Base-by-base conservation (phyloP, 2,329 filamentous ascomycete species). In the Penicillium sp. region DNA sequence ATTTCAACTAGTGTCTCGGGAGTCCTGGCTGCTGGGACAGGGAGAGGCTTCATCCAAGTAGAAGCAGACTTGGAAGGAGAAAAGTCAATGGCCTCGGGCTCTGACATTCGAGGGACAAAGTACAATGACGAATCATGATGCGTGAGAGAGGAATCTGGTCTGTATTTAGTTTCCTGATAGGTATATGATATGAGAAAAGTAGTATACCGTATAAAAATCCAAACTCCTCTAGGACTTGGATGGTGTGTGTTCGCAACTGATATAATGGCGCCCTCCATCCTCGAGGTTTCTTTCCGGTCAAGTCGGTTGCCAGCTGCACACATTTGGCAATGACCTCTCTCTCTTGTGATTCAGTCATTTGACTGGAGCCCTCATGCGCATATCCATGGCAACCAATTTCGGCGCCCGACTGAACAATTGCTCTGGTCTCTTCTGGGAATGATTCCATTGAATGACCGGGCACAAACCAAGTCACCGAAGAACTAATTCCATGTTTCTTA, bases 291-390 rank as follows among this genome's bases (percentile, higher is more conserved):
- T 89, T 90, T 6, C 88, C 86, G 38, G 82, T 83, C 65, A 92
- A 88, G 0, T 87, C 84, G 0, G 84, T 89, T 33, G 91, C 80
- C 71, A 91, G 79, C 22, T 82, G 81, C 68, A 86, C 90, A 17
- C 87, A 90, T 72, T 89, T 89, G 65, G 88, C 85, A 6, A 93
- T 80, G 3, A 91, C 85, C 50, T 88, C 87, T 11, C 81, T 81
- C 69, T 91, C 88, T 73, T 91, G 88, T 65, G 89, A 86, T 1
- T 88, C 69, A 0, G 81, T 88, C 84, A 90, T 88, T 49, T 86
- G 83, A 10, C 78, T 80, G 0, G 88, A 86, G 59, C 89, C 89
- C 67, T 90, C 87, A 61, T 90, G 87, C 0, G 83, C 84, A 71
- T 90, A 90, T 16, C 86, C 87, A 40, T 67, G 73, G 6, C 73